These are phyloP conservation scores for Annulohypoxylon stygium DNA, from an alignment of 495 filamentous ascomycete species.

Conservation along the genomic window DNA sequence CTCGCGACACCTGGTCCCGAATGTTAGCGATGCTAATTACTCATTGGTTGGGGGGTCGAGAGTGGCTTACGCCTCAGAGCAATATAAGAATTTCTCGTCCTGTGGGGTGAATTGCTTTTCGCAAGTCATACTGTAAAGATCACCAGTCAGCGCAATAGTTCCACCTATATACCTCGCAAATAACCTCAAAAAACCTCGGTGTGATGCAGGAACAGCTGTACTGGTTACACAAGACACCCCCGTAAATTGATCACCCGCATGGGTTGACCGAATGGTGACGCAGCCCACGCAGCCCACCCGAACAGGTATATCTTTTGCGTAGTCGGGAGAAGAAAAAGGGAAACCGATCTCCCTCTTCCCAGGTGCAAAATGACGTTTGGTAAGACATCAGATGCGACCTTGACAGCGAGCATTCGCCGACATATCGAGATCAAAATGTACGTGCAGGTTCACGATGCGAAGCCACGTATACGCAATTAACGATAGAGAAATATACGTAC, in stretches of 20 bases:
- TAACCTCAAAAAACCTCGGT: constrained; percentile 27
- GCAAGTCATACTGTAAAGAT: constrained; percentile 62
- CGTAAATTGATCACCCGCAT: constrained; percentile 56
- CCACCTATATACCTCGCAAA: constrained; percentile 8
- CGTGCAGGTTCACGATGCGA: not conserved
- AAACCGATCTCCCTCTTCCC: constrained; percentile 43
- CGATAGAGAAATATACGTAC: constrained; percentile 51
- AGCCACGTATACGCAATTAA: constrained; percentile 1
- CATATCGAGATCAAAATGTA: constrained; percentile 22
- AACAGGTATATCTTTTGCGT: constrained; percentile 51
- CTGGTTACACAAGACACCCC: constrained; percentile 53
- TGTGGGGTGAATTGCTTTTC: constrained; percentile 63
- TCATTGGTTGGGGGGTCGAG: constrained; percentile 42
- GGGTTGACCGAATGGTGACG: constrained; percentile 55
- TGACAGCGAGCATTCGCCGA: constrained; percentile 24
- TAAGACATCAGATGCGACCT: constrained; percentile 29
- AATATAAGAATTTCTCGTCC: constrained; percentile 61
- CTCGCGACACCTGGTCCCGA: constrained; percentile 57
- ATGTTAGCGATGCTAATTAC: constrained; percentile 30
- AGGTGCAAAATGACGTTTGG: constrained; percentile 42
- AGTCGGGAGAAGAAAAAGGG: constrained; percentile 32
- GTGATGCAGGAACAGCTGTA: constrained; percentile 59
- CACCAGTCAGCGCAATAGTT: constrained; percentile 42
- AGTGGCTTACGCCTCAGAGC: constrained; percentile 62
- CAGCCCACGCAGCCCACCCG: constrained; percentile 53